Evolutionary conservation across 192 early-diverging fungal genomes (phyloP).

Genomic region (Rhizoclosmatium sp.): DNA sequence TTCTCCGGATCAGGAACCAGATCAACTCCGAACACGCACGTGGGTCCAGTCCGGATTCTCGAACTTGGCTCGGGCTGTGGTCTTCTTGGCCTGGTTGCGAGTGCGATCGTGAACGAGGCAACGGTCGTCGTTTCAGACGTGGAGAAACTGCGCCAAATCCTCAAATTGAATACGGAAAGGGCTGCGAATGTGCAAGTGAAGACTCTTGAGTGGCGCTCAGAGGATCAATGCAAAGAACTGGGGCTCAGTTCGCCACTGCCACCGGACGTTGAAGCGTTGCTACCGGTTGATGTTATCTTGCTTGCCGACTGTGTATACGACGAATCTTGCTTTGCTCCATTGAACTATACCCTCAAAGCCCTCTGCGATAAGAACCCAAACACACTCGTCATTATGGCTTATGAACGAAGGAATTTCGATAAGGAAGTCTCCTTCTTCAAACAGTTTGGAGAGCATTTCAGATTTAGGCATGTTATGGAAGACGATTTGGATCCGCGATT

Average conservation of each 20-base stretch:
- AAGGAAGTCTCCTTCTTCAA: conserved; percentile 51
- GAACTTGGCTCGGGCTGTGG: conserved; percentile 71
- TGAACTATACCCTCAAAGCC: conserved; percentile 39
- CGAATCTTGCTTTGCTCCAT: conserved; percentile 36
- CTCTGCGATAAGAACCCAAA: conserved; percentile 35
- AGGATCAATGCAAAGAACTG: no score
- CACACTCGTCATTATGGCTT: conserved; percentile 43
- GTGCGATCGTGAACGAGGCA: conserved; percentile 4
- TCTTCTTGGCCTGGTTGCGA: conserved; percentile 56
- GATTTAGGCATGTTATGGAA: conserved; percentile 42
- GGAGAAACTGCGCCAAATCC: conserved; percentile 44
- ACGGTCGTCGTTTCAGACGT: conserved; percentile 61
- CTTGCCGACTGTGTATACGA: conserved; percentile 45
- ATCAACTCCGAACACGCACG: background rate
- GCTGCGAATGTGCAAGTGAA: background rate
- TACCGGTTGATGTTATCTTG: conserved; percentile 12
- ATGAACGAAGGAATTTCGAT: conserved; percentile 55
- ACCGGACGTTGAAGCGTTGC: background rate
- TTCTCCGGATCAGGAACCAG: conserved; percentile 18
- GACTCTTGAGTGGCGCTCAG: background rate
- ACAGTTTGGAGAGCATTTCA: conserved; percentile 42
- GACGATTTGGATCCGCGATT: conserved; percentile 46
- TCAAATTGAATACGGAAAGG: conserved; percentile 36
- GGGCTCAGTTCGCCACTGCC: background rate
- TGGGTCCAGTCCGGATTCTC: conserved; percentile 38